phyloP scores from a whole-genome alignment of 2,329 filamentous ascomycete genomes.

The Ceratocystis cacaofunesta region DNA sequence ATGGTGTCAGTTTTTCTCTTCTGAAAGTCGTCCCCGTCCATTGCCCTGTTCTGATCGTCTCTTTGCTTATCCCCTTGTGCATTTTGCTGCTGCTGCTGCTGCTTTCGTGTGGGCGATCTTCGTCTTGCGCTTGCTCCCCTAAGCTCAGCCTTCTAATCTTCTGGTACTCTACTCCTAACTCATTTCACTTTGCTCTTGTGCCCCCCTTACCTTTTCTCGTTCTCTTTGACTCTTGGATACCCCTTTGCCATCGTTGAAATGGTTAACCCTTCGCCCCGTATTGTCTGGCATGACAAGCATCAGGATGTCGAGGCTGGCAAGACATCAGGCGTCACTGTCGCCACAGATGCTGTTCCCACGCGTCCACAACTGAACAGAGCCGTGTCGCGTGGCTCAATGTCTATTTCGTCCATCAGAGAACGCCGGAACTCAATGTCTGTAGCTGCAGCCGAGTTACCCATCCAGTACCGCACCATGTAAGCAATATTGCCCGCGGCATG shows the following conservation, averaged over 20 bases:
- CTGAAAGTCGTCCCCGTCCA: not conserved
- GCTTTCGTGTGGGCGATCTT: conserved; percentile 12
- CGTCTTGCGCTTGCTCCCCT: conserved; percentile 15
- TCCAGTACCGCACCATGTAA: conserved; percentile 41
- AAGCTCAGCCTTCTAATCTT: conserved; percentile 1
- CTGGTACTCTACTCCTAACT: not conserved
- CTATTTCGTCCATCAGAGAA: conserved; percentile 15
- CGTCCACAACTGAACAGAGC: conserved; percentile 14
- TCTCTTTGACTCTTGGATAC: not conserved
- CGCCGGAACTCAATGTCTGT: conserved; percentile 11
- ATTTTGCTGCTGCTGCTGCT: conserved; percentile 6
- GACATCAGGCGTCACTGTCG: conserved; percentile 5
- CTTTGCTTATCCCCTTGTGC: not conserved
- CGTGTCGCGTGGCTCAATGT: conserved; percentile 16
- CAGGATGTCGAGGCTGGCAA: conserved; percentile 13
- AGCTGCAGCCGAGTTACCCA: conserved; percentile 27
- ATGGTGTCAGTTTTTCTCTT: not conserved
- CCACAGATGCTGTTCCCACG: conserved; percentile 5
- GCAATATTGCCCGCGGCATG: conserved; percentile 15
- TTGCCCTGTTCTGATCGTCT: not conserved
- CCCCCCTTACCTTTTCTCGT: not conserved
- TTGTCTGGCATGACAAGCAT: conserved; percentile 10
- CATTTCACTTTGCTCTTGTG: not conserved
- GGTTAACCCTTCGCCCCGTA: conserved; percentile 8
- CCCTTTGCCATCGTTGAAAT: not conserved